A percentile compares a stretch with the other conserved stretches of the same genome.
Evolutionary conservation across 2,329 filamentous ascomycete species (phyloP).

Genomic region (Zymoseptoria ardabiliae): DNA sequence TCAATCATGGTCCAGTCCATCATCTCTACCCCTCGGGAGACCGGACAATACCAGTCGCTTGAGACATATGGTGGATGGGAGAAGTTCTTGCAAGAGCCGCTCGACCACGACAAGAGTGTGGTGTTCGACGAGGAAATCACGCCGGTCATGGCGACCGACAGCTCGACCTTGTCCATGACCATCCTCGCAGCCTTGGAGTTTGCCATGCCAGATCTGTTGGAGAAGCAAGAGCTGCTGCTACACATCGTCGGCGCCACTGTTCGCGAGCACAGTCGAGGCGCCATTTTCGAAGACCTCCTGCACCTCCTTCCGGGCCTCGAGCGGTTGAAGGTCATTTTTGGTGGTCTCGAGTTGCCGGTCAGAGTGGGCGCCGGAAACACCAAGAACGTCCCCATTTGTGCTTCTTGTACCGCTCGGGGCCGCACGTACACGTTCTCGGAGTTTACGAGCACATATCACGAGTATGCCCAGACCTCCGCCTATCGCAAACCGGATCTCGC

Average conservation of each 20-base stretch:
- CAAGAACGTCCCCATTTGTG: not conserved
- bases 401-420: not conserved
- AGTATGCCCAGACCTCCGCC: not conserved
- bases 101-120: not conserved
- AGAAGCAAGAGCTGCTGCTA: not conserved
- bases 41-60: not conserved
- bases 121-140: not conserved
- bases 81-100: not conserved
- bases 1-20: too few relatives aligned
- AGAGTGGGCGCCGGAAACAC: not conserved
- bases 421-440: not conserved
- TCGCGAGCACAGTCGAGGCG: not conserved
- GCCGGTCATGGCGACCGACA: not conserved
- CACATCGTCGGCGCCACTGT: slow-evolving; percentile 2
- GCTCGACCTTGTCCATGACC: not conserved
- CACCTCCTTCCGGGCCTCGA: not conserved
- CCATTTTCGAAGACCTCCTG: slow-evolving; percentile 2
- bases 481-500: slow-evolving; percentile 3
- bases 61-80: slow-evolving; percentile 1
- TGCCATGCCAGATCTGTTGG: not conserved
- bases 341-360: not conserved
- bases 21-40: too few relatives aligned
- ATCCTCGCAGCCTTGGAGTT: slow-evolving; percentile 1
- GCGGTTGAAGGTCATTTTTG: not conserved
- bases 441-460: not conserved